Conservation (phyloP, 2,329 filamentous ascomycete species). For the Ascochyta fabae region DNA sequence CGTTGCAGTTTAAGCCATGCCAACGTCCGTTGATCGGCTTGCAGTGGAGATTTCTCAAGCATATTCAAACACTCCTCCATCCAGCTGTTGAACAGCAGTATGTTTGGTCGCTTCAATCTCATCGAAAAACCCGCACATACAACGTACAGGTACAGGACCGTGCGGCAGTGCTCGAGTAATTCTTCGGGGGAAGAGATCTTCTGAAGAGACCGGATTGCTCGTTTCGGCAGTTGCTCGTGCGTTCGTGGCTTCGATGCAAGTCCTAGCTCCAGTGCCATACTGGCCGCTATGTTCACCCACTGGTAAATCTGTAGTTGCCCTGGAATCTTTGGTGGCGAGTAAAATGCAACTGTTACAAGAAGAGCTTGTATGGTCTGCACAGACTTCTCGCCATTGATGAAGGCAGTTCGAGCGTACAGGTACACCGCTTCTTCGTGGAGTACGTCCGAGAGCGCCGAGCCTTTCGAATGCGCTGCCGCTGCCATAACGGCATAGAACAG, state of each 20-base stretch:
- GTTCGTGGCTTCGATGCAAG: conserved; percentile 46
- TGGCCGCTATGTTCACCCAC: conserved; percentile 45
- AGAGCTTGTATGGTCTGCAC: conserved; percentile 46
- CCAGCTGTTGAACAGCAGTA: conserved; percentile 46
- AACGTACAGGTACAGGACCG: conserved; percentile 41
- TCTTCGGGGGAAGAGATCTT: conserved; percentile 45
- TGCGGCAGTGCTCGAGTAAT: conserved; percentile 45
- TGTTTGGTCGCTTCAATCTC: conserved; percentile 43
- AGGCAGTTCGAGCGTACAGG: conserved; percentile 42
- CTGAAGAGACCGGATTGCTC: conserved; percentile 40
- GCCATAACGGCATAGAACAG: conserved; percentile 48
- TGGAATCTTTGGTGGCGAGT: conserved; percentile 42
- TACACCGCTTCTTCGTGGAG: conserved; percentile 44
- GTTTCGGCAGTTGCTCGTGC: conserved; percentile 47
- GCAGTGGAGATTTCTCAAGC: conserved; percentile 39
- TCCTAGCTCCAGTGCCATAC: conserved; percentile 47
- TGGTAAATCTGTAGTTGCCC: conserved; percentile 45
- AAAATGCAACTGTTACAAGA: conserved; percentile 44
- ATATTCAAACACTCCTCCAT: conserved; percentile 44
- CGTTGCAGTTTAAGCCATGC: conserved; percentile 44
- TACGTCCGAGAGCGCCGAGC: conserved; percentile 38
- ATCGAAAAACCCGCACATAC: conserved; percentile 45
- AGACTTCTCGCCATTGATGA: conserved; percentile 48
- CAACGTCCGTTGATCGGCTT: conserved; percentile 39
- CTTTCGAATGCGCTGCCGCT: conserved; percentile 44